Evolutionary conservation across 2,329 filamentous ascomycete species (phyloP), one percentile per base, ranked within the genome.

Genomic region (Coniochaeta hoffmannii): DNA sequence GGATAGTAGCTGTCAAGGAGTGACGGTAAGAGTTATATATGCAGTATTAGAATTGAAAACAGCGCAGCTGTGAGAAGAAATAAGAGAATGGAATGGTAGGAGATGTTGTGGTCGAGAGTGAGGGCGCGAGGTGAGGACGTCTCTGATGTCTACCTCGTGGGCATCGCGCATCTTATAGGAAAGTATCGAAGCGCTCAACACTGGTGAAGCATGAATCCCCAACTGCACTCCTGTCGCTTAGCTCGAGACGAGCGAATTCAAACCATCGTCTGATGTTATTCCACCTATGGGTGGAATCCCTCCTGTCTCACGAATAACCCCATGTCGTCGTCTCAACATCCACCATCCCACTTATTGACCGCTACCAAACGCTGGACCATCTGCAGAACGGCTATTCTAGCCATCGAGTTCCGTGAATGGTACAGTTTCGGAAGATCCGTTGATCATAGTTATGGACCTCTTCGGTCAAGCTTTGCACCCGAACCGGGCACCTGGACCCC

Each of bases 61-160:
- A 58, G 57, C 57, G 38, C 57, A 57, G 59, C 60, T 59, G 59
- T 60, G 31, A 44, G 30, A 52, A 46, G 31, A 38, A 56, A 50
- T 56, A 51, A 30, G 15, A 53, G 35, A 38, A 52, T 8, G 31
- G 32, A 53, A 36, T 4, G 11, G 32, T n/a, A 36, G 28, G 24
- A 12, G 32, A 26, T 10, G 8, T 34, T 10, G 28, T 19, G 49
- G 24, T 22, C 8, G 41, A 28, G 22, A 32, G 49, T 32, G 11
- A 32, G 49, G 24, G 49, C n/a, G 49, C 32, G 49, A 31, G 9
- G 28, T 51, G 24, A 30, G 44, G 8, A 28, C 11, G 15, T 6
- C 22, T 46, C 41, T n/a, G 7, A 14, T 46, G 4, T 4, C 36
- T n/a, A 10, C 22, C 41, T 26, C 41, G 24, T 28, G 49, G 30